Conservation (phyloP, 2,329 filamentous ascomycete genomes). For the Aspergillus glaucus region DNA sequence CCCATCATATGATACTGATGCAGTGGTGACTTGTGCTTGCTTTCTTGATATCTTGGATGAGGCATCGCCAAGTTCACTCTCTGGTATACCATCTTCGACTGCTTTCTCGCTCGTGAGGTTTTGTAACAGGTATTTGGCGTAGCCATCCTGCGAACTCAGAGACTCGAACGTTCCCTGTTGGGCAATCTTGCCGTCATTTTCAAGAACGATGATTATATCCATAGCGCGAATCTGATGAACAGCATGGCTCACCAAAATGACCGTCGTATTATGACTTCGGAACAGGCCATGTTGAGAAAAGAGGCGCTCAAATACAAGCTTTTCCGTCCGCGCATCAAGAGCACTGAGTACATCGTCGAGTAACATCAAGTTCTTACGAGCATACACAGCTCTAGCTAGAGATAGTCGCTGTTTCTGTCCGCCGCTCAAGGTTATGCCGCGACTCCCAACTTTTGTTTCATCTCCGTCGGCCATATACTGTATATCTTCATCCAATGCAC, state of each 20-base stretch:
- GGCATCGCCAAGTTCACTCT: background rate
- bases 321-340: slow-evolving; percentile 14
- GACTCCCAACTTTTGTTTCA: slow-evolving; percentile 37
- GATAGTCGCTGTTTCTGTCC: slow-evolving; percentile 38
- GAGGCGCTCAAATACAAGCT: background rate
- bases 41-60: too few species aligned
- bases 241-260: slow-evolving; percentile 10
- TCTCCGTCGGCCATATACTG: slow-evolving; percentile 16
- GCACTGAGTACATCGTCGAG: slow-evolving; percentile 25
- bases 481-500: slow-evolving; percentile 20
- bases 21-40: too few species aligned
- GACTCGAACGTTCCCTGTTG: slow-evolving; percentile 1
- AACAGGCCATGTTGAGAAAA: slow-evolving; percentile 8
- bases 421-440: slow-evolving; percentile 37
- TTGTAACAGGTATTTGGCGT: background rate
- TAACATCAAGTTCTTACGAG: slow-evolving; percentile 6
- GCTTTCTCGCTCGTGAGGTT: background rate
- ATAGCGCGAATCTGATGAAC: background rate
- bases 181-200: slow-evolving; percentile 1
- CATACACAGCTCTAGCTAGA: slow-evolving; percentile 15
- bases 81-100: background rate
- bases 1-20: too few species aligned
- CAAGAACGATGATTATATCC: slow-evolving; percentile 1
- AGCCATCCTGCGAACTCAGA: slow-evolving; percentile 1
- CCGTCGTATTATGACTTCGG: slow-evolving; percentile 4